Percentiles rank a stretch among this genome's conserved stretches.
phyloP scores from a whole-genome alignment of 1,284 basidiomycete species.

The Exobasidium cylindrosporum region DNA sequence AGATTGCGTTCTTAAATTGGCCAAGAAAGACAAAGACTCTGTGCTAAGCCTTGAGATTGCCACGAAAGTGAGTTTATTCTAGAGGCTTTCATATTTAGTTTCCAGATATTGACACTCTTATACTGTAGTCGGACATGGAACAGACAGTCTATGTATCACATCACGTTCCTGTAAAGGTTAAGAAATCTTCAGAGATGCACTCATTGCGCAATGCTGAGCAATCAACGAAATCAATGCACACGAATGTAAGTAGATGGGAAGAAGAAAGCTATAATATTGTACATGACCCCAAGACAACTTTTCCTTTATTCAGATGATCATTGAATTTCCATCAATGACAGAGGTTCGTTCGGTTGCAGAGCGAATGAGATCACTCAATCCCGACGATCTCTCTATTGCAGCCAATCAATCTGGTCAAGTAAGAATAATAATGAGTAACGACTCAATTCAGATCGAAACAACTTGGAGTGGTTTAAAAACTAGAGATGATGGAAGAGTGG shows the following conservation, averaged over 20 bases:
- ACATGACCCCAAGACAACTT: too few relatives aligned
- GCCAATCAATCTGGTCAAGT: not conserved
- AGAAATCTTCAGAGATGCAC: conserved; percentile 5
- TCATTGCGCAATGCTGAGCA: not conserved
- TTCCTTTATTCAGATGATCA: not conserved
- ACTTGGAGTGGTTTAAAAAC: not conserved
- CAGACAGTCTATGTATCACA: not conserved
- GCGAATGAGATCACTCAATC: not conserved
- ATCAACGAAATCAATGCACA: not conserved
- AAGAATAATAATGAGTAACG: not conserved
- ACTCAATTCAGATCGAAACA: not conserved
- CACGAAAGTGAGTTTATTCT: conserved; percentile 11
- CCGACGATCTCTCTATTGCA: not conserved
- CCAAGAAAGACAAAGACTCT: conserved; percentile 49
- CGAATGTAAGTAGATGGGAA: not conserved
- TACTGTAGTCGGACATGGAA: not conserved
- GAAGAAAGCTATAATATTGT: not conserved
- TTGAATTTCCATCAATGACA: not conserved
- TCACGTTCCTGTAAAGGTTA: not conserved
- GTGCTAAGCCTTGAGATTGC: conserved; percentile 47
- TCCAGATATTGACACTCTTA: too few relatives aligned
- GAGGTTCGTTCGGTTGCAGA: conserved; percentile 10
- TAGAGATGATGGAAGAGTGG: not conserved
- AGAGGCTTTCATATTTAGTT: too few relatives aligned
- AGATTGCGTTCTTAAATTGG: conserved; percentile 45